Conservation (phyloP, 2,329 filamentous ascomycete species). For the Capronia americana region DNA sequence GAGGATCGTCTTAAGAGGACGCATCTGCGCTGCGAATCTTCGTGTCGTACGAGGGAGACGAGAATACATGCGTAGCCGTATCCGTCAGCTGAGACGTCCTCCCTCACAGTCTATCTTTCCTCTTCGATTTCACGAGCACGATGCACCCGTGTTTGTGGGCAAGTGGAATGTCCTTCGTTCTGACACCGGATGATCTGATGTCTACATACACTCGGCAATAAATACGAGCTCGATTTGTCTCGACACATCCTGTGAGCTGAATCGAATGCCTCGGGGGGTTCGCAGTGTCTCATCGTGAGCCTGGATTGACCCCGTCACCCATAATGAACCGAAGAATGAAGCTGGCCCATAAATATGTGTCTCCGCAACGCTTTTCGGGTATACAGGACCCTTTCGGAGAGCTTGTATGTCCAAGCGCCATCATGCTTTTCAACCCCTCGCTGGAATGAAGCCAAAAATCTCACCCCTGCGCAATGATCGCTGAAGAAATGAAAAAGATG, state of each 20-base stretch:
- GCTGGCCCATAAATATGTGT: not conserved
- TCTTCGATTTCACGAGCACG: not conserved
- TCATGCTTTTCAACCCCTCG: constrained; percentile 7
- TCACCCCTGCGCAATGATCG: constrained; percentile 23
- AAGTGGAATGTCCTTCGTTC: not conserved
- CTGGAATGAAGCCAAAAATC: not conserved
- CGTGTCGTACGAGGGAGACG: too few relatives aligned
- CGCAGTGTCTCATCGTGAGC: constrained; percentile 20
- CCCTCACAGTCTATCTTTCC: not conserved
- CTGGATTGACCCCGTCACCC: constrained; percentile 19
- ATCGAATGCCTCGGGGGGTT: constrained; percentile 12
- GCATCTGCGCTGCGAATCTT: not conserved
- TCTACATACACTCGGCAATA: not conserved
- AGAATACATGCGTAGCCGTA: not conserved
- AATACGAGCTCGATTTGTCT: not conserved
- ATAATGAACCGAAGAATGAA: not conserved
- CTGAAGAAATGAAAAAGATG: constrained; percentile 16
- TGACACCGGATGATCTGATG: not conserved
- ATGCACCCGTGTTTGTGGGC: not conserved
- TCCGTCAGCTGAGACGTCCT: not conserved
- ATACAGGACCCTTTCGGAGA: not conserved
- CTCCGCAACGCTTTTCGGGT: not conserved
- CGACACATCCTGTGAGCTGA: constrained; percentile 2
- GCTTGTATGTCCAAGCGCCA: constrained; percentile 12
- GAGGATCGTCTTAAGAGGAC: too few relatives aligned